Evolutionary conservation across 139 green algal genomes (phyloP).

Genomic region (Micractinium sp.): DNA sequence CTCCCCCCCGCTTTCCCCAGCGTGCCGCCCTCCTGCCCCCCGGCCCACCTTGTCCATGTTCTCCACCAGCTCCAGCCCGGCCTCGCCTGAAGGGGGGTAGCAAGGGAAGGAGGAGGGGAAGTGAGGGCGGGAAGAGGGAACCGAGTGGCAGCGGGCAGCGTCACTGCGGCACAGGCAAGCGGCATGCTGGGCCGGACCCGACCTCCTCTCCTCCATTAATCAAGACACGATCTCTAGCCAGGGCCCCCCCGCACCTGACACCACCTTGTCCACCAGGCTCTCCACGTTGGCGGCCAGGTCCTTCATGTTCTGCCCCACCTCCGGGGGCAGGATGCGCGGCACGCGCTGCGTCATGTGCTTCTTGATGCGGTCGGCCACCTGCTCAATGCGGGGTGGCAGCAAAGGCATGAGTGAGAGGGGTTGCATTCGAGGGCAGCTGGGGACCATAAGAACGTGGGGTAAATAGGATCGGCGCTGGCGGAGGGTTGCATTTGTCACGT

Average conservation of each 20-base stretch:
- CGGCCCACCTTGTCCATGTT: slow-evolving; percentile 40
- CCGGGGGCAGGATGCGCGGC: slow-evolving; percentile 37
- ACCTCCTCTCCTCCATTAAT: too few species aligned
- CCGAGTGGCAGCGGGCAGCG: background rate
- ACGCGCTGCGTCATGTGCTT: slow-evolving; percentile 49
- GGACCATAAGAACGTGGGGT: too few species aligned
- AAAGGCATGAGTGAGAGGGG: background rate
- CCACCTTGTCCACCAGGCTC: slow-evolving; percentile 72
- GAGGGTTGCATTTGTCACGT: too few species aligned
- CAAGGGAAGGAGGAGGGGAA: background rate
- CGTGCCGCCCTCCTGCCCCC: background rate
- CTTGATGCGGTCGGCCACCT: slow-evolving; percentile 64
- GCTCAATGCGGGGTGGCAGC: background rate
- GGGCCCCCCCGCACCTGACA: too few species aligned
- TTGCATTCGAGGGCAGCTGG: too few species aligned
- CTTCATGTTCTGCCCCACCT: slow-evolving; percentile 68
- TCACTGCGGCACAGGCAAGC: background rate
- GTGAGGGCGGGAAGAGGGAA: background rate
- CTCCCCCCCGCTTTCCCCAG: background rate
- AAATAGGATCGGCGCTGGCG: background rate
- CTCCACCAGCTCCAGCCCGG: slow-evolving; percentile 46
- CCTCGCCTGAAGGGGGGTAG: slow-evolving; percentile 28
- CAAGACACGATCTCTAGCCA: too few species aligned
- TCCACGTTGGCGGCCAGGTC: slow-evolving; percentile 74
- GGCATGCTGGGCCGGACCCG: too few species aligned